These are phyloP conservation scores for Pachyrhizus erosus DNA, from an alignment of 306 rosid species.

Conservation along the genomic window DNA sequence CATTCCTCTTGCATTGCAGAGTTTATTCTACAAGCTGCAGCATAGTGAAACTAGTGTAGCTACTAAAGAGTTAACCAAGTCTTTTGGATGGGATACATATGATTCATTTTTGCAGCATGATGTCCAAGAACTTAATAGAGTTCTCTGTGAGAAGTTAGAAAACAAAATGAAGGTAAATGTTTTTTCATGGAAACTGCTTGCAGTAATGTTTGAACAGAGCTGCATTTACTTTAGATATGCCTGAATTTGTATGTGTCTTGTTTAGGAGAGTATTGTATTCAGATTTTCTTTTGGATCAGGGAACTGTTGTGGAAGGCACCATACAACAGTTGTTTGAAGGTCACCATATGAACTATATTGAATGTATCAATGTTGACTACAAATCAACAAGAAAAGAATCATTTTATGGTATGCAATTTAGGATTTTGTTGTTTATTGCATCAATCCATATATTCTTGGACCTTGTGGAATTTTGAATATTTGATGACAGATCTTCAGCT, in stretches of 20 bases:
- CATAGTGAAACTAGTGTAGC: not conserved
- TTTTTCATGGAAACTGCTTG: not conserved
- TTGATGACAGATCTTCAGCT: not conserved
- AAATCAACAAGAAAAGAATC: conserved; percentile 16
- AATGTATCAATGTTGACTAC: not conserved
- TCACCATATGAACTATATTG: conserved; percentile 9
- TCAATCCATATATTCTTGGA: not conserved
- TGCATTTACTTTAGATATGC: not conserved
- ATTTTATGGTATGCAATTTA: not conserved
- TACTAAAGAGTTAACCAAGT: conserved; percentile 4
- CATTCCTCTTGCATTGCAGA: conserved; percentile 10
- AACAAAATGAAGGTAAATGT: not conserved
- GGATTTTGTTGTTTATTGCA: not conserved
- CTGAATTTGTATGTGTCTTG: not conserved
- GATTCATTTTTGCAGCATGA: conserved; percentile 16
- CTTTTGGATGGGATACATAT: conserved; percentile 9
- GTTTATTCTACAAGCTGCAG: not conserved
- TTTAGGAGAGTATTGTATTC: not conserved
- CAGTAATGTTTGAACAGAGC: not conserved
- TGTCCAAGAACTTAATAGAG: conserved; percentile 18
- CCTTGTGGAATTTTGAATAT: not conserved
- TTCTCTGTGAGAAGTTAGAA: conserved; percentile 14
- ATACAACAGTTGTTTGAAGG: conserved; percentile 1
- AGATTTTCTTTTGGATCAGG: not conserved
- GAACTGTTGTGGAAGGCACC: conserved; percentile 10